Evolutionary conservation across 805 yeast genomes (phyloP), one percentile per base, ranked within the genome.

Genomic region (Soucietia sequanensis): DNA sequence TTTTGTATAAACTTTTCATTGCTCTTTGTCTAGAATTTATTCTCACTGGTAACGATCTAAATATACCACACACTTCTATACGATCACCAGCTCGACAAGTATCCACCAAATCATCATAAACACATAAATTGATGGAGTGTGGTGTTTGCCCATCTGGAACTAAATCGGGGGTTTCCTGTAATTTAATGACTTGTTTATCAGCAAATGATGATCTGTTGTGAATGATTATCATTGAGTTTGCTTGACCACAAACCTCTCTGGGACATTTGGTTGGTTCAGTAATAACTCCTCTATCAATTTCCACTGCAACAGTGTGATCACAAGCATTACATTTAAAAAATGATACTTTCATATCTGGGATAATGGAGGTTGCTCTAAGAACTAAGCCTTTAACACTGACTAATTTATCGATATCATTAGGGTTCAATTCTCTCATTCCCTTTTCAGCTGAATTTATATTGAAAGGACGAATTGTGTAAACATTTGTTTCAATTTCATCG

Each of bases 81-180:
- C 97, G 77, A 60, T 93, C 99, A 71, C 99, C 99, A 6, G 99
- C 97, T 50, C 95, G 77, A 52, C 95, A 84, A 35, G 85, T 74
- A 59, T 93, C 99, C 1, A 93, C 99, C 42, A 93, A 71, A 58
- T 93, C 98, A 60, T 93, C 99, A 56, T 91, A 93, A 1, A 87
- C 95, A 67, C 96, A 88, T 19, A 93, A 67, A 5, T 95, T 87
- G 31, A 93, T 86, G 10, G 96, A 83, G 60, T 93, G 99, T 2
- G 99, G 99, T 2, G 99, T 93, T 62, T 93, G 99, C 12, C 99
- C 99, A 63, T 86, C 98, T 4, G 99, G 99, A 11, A 91, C 95
- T 42, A 80, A 72, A 60, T 93, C 99, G 0, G 96, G 96, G 0
- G 96, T 89, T 61, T 93, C 99, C 62, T 93, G 99, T 27, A 93